Percentiles rank a stretch among this genome's conserved stretches.
Conservation (phyloP, 1,284 basidiomycete genomes). For the Puccinia coronata region DNA sequence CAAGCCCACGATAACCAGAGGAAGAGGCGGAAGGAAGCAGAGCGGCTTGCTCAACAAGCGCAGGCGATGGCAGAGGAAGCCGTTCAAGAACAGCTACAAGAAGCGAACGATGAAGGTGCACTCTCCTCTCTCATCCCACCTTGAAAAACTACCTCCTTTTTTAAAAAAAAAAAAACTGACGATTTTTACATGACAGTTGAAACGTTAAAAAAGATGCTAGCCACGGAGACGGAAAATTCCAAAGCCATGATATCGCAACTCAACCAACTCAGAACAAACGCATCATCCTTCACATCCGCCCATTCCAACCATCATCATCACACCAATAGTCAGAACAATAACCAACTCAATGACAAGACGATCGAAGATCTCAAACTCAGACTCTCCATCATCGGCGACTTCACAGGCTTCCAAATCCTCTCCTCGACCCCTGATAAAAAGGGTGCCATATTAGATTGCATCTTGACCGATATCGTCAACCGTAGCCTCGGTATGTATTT, state of each 20-base stretch:
- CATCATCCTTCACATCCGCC: background rate
- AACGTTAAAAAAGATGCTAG: constrained; percentile 38
- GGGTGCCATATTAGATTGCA: constrained; percentile 36
- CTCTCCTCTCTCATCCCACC: background rate
- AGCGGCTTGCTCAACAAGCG: constrained; percentile 25
- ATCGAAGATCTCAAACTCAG: constrained; percentile 38
- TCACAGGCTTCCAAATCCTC: constrained; percentile 41
- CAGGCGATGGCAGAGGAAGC: constrained; percentile 10
- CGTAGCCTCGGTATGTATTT: constrained; percentile 24
- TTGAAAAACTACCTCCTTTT: background rate
- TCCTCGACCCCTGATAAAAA: background rate
- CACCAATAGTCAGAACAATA: background rate
- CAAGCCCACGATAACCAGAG: constrained; percentile 23
- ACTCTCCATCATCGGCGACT: constrained; percentile 35
- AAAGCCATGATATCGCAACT: constrained; percentile 45
- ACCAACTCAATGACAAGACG: background rate
- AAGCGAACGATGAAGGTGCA: constrained; percentile 40
- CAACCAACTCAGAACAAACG: constrained; percentile 24
- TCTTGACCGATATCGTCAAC: constrained; percentile 31
- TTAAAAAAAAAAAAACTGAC: background rate
- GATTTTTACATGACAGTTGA: background rate
- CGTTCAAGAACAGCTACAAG: constrained; percentile 32
- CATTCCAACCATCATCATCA: constrained; percentile 2
- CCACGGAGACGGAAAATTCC: constrained; percentile 37
- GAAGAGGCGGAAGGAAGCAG: constrained; percentile 40